Conservation (phyloP, 805 yeast species). For the Ogataea angusta region DNA sequence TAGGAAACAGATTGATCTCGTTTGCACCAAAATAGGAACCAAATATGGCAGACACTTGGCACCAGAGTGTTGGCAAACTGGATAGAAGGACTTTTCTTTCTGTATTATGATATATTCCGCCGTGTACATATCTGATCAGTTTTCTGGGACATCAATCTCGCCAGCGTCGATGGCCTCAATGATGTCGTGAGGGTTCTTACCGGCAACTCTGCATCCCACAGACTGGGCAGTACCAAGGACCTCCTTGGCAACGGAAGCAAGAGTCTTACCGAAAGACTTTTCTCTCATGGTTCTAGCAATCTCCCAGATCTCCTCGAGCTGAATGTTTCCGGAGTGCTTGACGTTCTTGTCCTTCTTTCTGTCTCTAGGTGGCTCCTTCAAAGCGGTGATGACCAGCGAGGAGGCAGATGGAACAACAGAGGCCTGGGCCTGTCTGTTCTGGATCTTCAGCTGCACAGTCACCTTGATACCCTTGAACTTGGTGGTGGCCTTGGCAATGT, state of each 20-base stretch:
- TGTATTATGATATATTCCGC: constrained; percentile 26
- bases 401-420: constrained; percentile 99
- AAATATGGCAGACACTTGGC: constrained; percentile 59
- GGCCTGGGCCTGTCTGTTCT: constrained; percentile 99
- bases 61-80: constrained; percentile 94
- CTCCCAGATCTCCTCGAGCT: constrained; percentile 93
- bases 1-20: constrained; percentile 66
- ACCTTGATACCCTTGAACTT: constrained; percentile 99
- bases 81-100: constrained; percentile 3
- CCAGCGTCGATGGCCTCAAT: constrained; percentile 98
- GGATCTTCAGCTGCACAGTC: constrained; percentile 97
- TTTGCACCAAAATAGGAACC: constrained; percentile 91
- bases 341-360: constrained; percentile 99
- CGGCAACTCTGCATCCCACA: constrained; percentile 98
- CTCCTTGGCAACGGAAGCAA: constrained; percentile 97
- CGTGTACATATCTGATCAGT: constrained; percentile 42
- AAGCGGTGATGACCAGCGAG: constrained; percentile 96
- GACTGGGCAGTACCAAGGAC: constrained; percentile 99
- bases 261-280: constrained; percentile 96
- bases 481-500: constrained; percentile 99
- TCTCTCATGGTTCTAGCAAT: constrained; percentile 97
- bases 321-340: constrained; percentile 98
- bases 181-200: constrained; percentile 98
- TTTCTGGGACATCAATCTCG: constrained; percentile 89
- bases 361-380: constrained; percentile 99